Percentiles rank a stretch among this genome's conserved stretches.
Conservation (phyloP, 768 basidiomycete species). For the Phanerochaete carnosa region DNA sequence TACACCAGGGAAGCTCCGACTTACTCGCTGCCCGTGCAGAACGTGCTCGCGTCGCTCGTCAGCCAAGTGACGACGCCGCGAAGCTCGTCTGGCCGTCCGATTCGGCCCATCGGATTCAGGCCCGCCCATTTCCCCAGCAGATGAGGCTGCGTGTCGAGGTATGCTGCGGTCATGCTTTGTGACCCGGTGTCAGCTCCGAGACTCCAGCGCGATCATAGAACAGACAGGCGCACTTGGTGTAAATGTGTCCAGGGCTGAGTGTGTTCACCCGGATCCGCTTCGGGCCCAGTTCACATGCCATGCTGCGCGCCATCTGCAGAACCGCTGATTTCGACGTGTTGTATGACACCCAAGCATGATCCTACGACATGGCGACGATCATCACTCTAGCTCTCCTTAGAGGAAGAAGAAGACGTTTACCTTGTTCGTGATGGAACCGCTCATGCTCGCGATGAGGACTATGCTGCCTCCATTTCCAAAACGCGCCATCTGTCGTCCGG, state of each 20-base stretch:
- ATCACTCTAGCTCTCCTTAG: neutral
- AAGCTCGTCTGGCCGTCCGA: constrained; percentile 71
- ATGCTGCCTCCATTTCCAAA: constrained; percentile 37
- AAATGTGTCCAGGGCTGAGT: constrained; percentile 75
- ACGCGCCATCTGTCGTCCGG: constrained; percentile 32
- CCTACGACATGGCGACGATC: constrained; percentile 34
- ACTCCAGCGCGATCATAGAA: neutral
- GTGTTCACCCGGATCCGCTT: constrained; percentile 70
- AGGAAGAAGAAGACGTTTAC: constrained; percentile 29
- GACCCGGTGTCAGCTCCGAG: constrained; percentile 1
- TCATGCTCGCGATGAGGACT: constrained; percentile 42
- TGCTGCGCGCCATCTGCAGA: constrained; percentile 75
- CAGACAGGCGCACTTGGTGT: constrained; percentile 52
- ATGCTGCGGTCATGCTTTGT: constrained; percentile 69
- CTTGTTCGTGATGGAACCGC: constrained; percentile 57
- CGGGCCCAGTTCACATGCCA: constrained; percentile 75
- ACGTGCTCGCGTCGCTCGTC: constrained; percentile 71
- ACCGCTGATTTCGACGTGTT: constrained; percentile 78
- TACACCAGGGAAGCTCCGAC: constrained; percentile 27
- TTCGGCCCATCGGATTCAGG: constrained; percentile 65
- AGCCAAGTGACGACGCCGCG: constrained; percentile 72
- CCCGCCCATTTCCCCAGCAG: constrained; percentile 64
- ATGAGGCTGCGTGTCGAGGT: constrained; percentile 61
- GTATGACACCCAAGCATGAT: constrained; percentile 73
- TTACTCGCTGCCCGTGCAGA: constrained; percentile 81